Conservation (phyloP, 176 grass and related monocot genomes). For the Oryza rufipogon region DNA sequence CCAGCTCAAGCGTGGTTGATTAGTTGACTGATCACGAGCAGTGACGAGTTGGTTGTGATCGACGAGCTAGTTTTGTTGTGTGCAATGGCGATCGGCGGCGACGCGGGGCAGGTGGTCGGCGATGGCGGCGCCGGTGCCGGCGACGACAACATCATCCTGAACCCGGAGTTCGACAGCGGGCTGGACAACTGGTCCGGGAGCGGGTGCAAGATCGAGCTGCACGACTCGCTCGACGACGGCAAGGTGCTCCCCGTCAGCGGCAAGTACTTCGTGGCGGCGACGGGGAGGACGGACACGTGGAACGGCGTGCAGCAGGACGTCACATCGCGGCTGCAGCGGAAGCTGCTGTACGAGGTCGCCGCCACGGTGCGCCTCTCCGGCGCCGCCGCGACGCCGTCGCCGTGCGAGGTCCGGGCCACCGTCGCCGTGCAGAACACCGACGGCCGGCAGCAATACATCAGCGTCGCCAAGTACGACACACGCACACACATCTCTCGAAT, state of each 20-base stretch:
- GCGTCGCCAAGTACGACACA: conserved; percentile 57
- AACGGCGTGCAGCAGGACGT: conserved; percentile 91
- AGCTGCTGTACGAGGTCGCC: conserved; percentile 60
- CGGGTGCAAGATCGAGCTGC: conserved; percentile 81
- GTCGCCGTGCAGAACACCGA: conserved; percentile 59
- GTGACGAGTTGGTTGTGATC: neutral
- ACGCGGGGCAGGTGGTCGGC: neutral
- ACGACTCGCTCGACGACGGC: conserved; percentile 76
- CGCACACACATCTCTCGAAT: too few species aligned
- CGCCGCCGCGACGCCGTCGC: neutral
- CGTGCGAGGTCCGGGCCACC: conserved; percentile 67
- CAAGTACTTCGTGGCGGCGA: conserved; percentile 75
- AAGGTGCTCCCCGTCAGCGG: conserved; percentile 65
- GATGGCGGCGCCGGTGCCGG: conserved; percentile 34
- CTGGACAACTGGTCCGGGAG: conserved; percentile 70
- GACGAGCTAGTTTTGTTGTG: neutral
- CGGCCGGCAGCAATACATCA: conserved; percentile 83
- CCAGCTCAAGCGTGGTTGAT: conserved; percentile 1
- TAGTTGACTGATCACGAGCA: neutral
- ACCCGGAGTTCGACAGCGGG: conserved; percentile 86
- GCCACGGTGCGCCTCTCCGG: conserved; percentile 65
- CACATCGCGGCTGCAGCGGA: conserved; percentile 70
- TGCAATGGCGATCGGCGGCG: conserved; percentile 31
- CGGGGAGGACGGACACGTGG: conserved; percentile 67
- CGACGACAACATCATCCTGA: conserved; percentile 82